These are phyloP conservation scores for Globisporangium polare DNA, from an alignment of 352 stramenopile genomes.

Conservation along the genomic window DNA sequence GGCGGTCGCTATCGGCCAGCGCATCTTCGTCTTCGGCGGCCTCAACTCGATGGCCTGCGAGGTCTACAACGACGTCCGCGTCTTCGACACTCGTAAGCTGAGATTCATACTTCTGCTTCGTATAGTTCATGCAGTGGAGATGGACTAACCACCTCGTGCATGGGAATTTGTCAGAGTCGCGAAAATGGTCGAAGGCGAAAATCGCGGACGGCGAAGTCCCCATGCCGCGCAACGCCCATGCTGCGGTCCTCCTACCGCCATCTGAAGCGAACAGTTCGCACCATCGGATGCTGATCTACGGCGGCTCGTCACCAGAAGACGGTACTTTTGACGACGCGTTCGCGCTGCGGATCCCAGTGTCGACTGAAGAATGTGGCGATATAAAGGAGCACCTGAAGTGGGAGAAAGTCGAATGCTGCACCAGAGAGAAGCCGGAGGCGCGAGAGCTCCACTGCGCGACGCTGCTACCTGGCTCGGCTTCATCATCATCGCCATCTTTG, in stretches of 20 bases:
- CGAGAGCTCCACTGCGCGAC: slow-evolving; percentile 47
- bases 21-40: slow-evolving; percentile 59
- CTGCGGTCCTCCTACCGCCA: slow-evolving; percentile 32
- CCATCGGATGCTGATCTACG: slow-evolving; percentile 46
- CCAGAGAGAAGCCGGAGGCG: slow-evolving; percentile 30
- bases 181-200: slow-evolving; percentile 25
- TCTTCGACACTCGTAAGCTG: slow-evolving; percentile 40
- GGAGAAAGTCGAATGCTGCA: slow-evolving; percentile 23
- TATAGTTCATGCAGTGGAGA: neutral
- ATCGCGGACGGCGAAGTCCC: slow-evolving; percentile 34
- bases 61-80: slow-evolving; percentile 54
- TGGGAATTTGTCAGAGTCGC: slow-evolving; percentile 10
- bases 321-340: slow-evolving; percentile 53
- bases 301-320: slow-evolving; percentile 52
- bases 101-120: neutral
- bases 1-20: slow-evolving; percentile 33
- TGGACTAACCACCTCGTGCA: neutral
- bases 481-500: neutral
- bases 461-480: slow-evolving; percentile 10
- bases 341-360: slow-evolving; percentile 35
- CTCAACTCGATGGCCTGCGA: slow-evolving; percentile 34
- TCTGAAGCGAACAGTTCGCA: neutral
- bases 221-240: slow-evolving; percentile 50
- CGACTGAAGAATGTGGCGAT: neutral
- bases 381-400: slow-evolving; percentile 17